Conservation (phyloP, 768 basidiomycete species). For the Lactarius hatsudake region DNA sequence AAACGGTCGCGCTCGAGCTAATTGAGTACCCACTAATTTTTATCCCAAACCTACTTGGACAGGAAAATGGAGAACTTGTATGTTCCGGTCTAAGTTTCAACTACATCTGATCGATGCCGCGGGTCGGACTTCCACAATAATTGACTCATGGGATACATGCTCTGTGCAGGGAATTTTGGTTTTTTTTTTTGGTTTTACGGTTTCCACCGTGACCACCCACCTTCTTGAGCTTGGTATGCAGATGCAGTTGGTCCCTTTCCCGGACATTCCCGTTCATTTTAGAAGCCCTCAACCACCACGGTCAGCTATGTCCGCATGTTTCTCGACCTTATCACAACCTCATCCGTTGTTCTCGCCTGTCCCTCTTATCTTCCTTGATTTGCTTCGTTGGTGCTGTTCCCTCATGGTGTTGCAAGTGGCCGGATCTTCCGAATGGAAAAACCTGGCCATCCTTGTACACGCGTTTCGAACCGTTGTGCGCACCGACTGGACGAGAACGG, state of each 20-base stretch:
- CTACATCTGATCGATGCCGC: slow-evolving; percentile 9
- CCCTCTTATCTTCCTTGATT: neutral
- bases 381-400: neutral
- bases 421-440: neutral
- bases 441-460: neutral
- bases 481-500: neutral
- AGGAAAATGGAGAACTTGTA: neutral
- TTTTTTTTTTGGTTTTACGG: neutral
- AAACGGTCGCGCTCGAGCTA: neutral
- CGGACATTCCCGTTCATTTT: neutral
- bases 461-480: neutral
- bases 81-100: neutral
- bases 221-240: neutral
- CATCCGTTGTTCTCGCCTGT: neutral
- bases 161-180: neutral
- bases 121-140: neutral
- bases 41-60: neutral
- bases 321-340: neutral
- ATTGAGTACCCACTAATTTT: neutral
- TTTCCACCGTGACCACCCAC: neutral
- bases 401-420: neutral
- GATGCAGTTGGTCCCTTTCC: neutral
- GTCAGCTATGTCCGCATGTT: neutral
- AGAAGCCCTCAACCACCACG: neutral
- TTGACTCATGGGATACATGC: neutral